Percentiles rank a stretch among this genome's conserved stretches.
phyloP scores from a whole-genome alignment of 2,329 filamentous ascomycete species.

The Ophiostoma himal-ulmi region DNA sequence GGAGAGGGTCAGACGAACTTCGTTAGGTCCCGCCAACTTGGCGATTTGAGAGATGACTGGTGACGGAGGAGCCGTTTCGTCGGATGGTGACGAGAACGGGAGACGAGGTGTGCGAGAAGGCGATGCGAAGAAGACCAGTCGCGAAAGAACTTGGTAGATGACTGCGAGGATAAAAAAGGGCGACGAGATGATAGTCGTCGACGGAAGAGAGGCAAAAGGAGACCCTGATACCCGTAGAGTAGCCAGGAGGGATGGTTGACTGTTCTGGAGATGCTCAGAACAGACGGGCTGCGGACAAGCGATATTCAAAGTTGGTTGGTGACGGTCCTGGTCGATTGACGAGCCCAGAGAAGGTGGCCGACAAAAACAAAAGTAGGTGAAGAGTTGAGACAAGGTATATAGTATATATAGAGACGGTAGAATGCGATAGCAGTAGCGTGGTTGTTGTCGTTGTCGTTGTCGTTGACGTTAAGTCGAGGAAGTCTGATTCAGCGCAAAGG shows the following conservation, averaged over 20 bases:
- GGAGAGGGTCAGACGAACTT: constrained; percentile 64
- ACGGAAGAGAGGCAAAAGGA: neutral
- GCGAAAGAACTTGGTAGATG: neutral
- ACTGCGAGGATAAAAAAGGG: neutral
- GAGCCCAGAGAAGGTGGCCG: neutral
- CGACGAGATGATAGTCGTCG: constrained; percentile 4
- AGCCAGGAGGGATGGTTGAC: constrained; percentile 22
- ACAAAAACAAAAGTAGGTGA: neutral
- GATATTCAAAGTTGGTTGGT: neutral
- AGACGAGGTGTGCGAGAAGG: neutral
- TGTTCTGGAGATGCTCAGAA: constrained; percentile 13
- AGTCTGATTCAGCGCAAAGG: neutral
- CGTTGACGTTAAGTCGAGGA: neutral
- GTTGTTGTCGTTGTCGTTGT: neutral
- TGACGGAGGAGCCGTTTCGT: constrained; percentile 16
- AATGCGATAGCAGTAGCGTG: neutral
- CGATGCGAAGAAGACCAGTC: neutral
- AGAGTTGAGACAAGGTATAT: neutral
- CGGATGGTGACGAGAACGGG: constrained; percentile 18
- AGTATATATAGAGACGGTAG: neutral
- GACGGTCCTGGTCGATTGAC: neutral
- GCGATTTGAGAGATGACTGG: constrained; percentile 24
- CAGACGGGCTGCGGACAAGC: neutral
- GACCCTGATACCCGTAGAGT: constrained; percentile 11
- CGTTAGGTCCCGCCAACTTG: constrained; percentile 41